These are phyloP conservation scores for Jacaranda mimosifolia DNA, from an alignment of 257 asterid species.

Conservation along the genomic window DNA sequence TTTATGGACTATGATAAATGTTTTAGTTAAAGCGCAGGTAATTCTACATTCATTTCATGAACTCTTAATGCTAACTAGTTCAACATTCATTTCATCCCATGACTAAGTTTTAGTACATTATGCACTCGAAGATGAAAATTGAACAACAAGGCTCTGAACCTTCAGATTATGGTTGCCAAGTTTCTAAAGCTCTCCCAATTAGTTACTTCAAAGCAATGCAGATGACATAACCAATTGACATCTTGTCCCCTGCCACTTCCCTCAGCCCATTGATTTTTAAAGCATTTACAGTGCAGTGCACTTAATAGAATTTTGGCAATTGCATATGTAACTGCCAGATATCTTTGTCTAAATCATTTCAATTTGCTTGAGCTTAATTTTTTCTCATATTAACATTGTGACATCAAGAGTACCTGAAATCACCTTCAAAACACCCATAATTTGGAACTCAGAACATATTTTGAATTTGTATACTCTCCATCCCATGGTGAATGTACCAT, in stretches of 20 bases:
- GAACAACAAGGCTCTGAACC: constrained; percentile 4
- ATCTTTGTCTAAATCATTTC: background rate
- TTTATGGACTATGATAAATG: background rate
- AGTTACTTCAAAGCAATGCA: background rate
- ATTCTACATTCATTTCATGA: background rate
- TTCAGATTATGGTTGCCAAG: background rate
- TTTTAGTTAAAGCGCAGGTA: background rate
- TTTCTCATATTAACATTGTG: constrained; percentile 12
- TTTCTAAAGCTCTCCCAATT: background rate
- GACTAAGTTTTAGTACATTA: background rate
- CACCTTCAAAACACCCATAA: background rate
- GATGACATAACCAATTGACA: background rate
- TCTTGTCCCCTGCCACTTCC: background rate
- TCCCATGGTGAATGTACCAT: background rate
- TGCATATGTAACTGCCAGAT: background rate
- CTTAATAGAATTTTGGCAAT: background rate
- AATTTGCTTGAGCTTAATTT: background rate
- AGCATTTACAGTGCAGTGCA: background rate
- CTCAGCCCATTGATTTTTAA: background rate
- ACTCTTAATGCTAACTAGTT: background rate
- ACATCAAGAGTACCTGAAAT: background rate
- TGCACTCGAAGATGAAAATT: background rate
- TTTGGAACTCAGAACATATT: background rate
- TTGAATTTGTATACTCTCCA: background rate
- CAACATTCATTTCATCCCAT: background rate